Base-by-base conservation (phyloP, 257 asterid species). In the Solanum bulbocastanum region DNA sequence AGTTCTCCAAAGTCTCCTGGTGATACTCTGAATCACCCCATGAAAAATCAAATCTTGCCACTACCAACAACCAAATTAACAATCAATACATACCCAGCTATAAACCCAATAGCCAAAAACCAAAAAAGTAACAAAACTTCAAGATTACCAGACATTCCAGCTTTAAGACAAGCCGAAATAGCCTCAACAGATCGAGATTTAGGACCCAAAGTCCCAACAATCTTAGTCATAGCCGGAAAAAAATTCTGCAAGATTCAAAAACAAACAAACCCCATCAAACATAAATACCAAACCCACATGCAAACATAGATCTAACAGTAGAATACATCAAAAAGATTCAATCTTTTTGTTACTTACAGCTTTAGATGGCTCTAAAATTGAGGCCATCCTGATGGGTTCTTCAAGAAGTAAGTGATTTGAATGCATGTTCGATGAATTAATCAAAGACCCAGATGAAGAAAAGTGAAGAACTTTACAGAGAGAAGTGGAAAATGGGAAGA, bases 381-480 rank as follows among this genome's bases (percentile, higher is more conserved):
- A 92, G 18, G 98, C 97, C 99, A 96, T 96, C 91, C 98, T 90
- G 69, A 95, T 94, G 22, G 98, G 98, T 90, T 95, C 99, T 89
- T 96, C 98, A 60, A 96, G 96, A 18, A 96, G 94, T 87, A 96
- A 87, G 86, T 95, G 98, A 92, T 88, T 93, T 4, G 98, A 94
- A 89, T 93, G 98, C 98, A 96, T 94, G 23, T 86, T 91, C 86
- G 75, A 10, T 86, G 33, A 40, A 37, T 71, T 68, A 37, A 60
- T 11, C 83, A 83, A 5, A 33, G 62, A 82, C 49, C 60, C 42
- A 58, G 22, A 30, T 25, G 40, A 36, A 82, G 60, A 46, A 39
- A 69, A 84, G 10, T n/a, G 12, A 69, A 40, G 4, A 84, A 65
- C 62, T 84, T 65, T 8, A 83, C 32, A 62, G 35, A 62, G 71